Evolutionary conservation across 2,329 filamentous ascomycete species (phyloP), one percentile per base, ranked within the genome.

Genomic region (Botryotinia narcissicola): DNA sequence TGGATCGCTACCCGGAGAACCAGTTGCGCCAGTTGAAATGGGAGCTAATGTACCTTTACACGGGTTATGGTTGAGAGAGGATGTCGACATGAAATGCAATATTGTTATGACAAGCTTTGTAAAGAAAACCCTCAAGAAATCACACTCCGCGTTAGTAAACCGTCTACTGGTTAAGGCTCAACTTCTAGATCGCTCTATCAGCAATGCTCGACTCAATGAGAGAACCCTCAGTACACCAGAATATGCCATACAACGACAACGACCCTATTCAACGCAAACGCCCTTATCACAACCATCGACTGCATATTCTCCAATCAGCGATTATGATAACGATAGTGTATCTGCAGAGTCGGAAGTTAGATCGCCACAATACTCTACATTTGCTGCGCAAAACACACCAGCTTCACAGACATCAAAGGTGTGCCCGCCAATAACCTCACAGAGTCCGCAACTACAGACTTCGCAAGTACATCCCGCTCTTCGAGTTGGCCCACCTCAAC

Each of bases 71-170:
- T 84, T 97, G 60, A 87, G 92, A n/a, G 94, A 97, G 84, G 94
- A 97, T 77, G 91, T 96, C 67, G 91, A 94, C 75, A 90, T 97
- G 85, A 88, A 88, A 73, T 97, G 93, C 84, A 95, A 94, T 79
- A 84, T 94, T 73, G 84, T 96, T 75, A 88, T 96, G 84, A 87
- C 90, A 0, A 83, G 84, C 12, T 97, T 97, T 79, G 92, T 97
- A 74, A 95, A 93, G 85, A 92, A 90, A 83, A 96, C 93, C 22
- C 86, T 97, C 63, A 92, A 92, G 78, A 93, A 92, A 79, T 89
- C 92, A 0, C 93, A 97, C 79, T 86, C 85, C 16, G 85, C 87
- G 4, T 86, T 97, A 6, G 92, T 95, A 3, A 89, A 91, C 5
- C 83, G 86, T n/a, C 82, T 93, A 12, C 82, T 88, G 40, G 83